Percentiles rank a stretch among this genome's conserved stretches.
These are phyloP conservation scores for Decorospora gaudefroyi DNA, from an alignment of 2,329 filamentous ascomycete species.

Conservation along the genomic window DNA sequence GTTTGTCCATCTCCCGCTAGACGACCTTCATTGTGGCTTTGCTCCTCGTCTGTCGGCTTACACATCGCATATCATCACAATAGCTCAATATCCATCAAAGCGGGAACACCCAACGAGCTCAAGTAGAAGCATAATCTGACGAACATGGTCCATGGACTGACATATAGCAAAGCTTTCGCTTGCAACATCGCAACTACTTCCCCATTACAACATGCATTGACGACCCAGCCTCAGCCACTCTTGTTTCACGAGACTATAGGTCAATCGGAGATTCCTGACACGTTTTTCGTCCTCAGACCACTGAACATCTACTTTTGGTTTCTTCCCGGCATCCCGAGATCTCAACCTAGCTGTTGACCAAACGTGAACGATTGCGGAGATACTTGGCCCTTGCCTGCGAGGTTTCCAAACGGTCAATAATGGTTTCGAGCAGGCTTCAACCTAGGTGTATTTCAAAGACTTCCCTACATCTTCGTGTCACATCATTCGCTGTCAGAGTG, in stretches of 20 bases:
- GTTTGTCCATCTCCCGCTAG: constrained; percentile 2
- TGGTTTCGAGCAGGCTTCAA: not conserved
- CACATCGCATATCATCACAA: not conserved
- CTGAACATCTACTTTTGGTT: constrained; percentile 27
- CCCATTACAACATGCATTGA: constrained; percentile 8
- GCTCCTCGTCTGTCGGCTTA: not conserved
- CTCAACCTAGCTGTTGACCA: not conserved
- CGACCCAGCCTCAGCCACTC: constrained; percentile 21
- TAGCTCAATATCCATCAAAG: not conserved
- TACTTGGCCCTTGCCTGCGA: too few species aligned
- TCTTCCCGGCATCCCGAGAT: constrained; percentile 4
- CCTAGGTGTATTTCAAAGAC: not conserved
- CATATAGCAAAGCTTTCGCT: not conserved
- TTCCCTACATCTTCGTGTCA: constrained; percentile 19
- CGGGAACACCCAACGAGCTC: too few species aligned
- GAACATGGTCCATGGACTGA: too few species aligned
- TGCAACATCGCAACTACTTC: not conserved
- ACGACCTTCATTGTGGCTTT: constrained; percentile 4
- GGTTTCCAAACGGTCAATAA: too few species aligned
- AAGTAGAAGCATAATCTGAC: too few species aligned
- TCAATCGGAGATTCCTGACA: constrained; percentile 30
- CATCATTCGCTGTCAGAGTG: constrained; percentile 8
- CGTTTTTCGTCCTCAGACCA: constrained; percentile 28
- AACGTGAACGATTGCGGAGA: too few species aligned
- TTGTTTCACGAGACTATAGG: constrained; percentile 28